Conservation (phyloP, 2,329 filamentous ascomycete genomes). For the Xylaria sp. region DNA sequence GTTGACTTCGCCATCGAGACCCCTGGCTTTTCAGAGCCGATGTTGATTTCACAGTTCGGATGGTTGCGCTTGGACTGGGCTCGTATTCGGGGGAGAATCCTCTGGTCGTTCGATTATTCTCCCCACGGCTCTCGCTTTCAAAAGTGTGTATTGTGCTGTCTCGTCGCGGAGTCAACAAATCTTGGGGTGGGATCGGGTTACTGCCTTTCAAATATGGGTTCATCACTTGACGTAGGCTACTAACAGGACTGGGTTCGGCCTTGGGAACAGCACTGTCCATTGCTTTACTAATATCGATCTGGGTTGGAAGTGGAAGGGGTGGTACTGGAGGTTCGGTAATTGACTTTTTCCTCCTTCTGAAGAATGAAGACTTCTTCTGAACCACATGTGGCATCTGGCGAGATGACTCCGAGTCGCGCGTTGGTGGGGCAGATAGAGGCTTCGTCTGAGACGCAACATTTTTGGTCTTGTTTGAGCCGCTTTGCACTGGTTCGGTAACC, state of each 20-base stretch:
- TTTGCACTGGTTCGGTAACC: constrained; percentile 53
- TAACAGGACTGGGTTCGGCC: constrained; percentile 70
- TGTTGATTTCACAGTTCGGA: constrained; percentile 68
- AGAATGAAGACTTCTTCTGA: constrained; percentile 96
- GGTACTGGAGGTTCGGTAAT: constrained; percentile 75
- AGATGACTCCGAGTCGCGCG: constrained; percentile 60
- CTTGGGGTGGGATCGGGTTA: constrained; percentile 34
- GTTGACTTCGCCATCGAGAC: constrained; percentile 40
- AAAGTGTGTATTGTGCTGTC: constrained; percentile 41
- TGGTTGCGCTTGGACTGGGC: constrained; percentile 75
- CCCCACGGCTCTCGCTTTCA: constrained; percentile 42
- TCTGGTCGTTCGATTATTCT: constrained; percentile 54
- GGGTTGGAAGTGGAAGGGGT: constrained; percentile 52
- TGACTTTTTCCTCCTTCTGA: constrained; percentile 92
- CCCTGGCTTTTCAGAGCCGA: constrained; percentile 49
- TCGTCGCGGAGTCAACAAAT: constrained; percentile 36
- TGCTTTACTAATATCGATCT: constrained; percentile 38
- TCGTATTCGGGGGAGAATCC: constrained; percentile 82
- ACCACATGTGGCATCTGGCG: constrained; percentile 60
- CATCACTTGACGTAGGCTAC: constrained; percentile 87
- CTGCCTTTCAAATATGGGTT: constrained; percentile 73
- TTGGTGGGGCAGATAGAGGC: constrained; percentile 57
- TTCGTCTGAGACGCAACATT: constrained; percentile 61
- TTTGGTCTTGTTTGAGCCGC: constrained; percentile 52
- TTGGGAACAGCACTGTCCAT: constrained; percentile 47